phyloP scores from a whole-genome alignment of 75 land plant species.

The Chamaecyparis obtusa region DNA sequence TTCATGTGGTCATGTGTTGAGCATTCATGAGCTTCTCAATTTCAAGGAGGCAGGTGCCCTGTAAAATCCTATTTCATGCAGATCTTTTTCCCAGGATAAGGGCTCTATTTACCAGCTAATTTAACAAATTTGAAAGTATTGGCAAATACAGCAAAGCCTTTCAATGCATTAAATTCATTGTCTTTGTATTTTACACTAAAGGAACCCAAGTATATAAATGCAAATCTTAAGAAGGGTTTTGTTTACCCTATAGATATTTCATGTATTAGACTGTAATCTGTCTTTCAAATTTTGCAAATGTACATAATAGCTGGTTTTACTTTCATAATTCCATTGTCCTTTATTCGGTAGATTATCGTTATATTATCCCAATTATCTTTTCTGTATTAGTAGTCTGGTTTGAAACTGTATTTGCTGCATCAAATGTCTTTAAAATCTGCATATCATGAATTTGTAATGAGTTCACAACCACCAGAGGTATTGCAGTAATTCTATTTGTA shows the following conservation, averaged over 20 bases:
- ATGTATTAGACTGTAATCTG: not conserved
- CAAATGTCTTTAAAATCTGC: not conserved
- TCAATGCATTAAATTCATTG: no score
- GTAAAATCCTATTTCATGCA: no score
- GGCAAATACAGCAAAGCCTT: no score
- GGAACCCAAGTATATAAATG: not conserved
- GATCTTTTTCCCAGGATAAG: no score
- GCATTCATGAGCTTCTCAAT: not conserved
- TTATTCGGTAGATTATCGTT: not conserved
- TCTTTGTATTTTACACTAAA: no score
- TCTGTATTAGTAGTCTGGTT: not conserved
- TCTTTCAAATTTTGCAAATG: not conserved
- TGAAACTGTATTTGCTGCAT: not conserved
- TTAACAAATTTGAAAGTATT: no score
- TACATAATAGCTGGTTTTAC: not conserved
- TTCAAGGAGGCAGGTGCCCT: no score
- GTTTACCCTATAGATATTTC: not conserved
- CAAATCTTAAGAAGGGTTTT: not conserved
- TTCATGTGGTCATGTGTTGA: not conserved
- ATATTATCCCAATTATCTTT: not conserved
- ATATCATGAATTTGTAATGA: not conserved
- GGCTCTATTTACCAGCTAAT: no score
- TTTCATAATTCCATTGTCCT: not conserved
- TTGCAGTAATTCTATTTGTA: not conserved
- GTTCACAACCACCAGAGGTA: not conserved